These are phyloP conservation scores for Tylopilus vinaceipallidus DNA, from an alignment of 768 basidiomycete species.

Conservation along the genomic window DNA sequence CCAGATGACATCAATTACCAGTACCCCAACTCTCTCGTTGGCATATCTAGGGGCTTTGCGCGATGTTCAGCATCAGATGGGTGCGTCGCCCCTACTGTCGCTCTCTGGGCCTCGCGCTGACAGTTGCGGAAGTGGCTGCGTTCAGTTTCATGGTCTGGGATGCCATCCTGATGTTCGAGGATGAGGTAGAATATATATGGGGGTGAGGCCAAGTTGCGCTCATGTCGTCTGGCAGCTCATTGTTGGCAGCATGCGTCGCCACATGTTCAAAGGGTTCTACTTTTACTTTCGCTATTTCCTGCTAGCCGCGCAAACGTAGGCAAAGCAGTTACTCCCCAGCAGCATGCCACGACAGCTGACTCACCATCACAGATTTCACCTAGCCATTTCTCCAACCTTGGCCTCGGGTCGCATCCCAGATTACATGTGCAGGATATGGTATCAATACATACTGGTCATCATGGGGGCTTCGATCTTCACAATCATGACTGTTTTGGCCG, in stretches of 20 bases:
- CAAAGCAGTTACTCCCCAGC: neutral
- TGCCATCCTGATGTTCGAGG: constrained; percentile 20
- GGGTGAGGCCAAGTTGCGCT: constrained; percentile 26
- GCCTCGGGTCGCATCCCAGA: constrained; percentile 6
- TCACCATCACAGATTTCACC: constrained; percentile 7
- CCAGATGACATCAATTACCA: constrained; percentile 2
- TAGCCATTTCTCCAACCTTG: constrained; percentile 3
- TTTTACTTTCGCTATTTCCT: constrained; percentile 20
- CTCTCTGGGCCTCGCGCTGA: neutral
- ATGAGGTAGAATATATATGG: constrained; percentile 32
- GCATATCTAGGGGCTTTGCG: constrained; percentile 5
- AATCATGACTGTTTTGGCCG: constrained; percentile 24
- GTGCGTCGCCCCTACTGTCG: too few relatives aligned
- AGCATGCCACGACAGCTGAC: neutral
- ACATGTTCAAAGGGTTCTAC: constrained; percentile 14
- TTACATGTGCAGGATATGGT: constrained; percentile 11
- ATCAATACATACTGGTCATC: neutral
- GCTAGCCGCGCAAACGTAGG: constrained; percentile 13
- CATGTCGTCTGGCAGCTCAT: neutral
- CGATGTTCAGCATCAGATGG: constrained; percentile 7
- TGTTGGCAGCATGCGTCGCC: constrained; percentile 10
- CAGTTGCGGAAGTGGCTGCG: constrained; percentile 22
- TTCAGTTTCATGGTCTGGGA: constrained; percentile 30
- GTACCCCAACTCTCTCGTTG: neutral
- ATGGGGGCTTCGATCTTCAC: constrained; percentile 9